Percentiles rank a stretch among this genome's conserved stretches.
phyloP scores from a whole-genome alignment of 2,329 filamentous ascomycete genomes.

The Fusarium paranaense region DNA sequence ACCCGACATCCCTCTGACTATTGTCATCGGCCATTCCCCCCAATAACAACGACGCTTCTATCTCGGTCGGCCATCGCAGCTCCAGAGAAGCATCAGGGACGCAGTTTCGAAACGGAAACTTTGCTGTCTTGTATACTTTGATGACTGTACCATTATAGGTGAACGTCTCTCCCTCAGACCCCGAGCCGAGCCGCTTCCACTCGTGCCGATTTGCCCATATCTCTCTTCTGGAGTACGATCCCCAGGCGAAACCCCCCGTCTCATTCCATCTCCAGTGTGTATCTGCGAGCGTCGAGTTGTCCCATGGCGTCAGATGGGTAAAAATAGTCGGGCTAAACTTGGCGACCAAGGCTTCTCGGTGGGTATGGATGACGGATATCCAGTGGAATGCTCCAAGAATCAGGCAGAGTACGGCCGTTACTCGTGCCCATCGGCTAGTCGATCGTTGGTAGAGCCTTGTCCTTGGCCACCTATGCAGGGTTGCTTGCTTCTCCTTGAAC shows the following conservation, averaged over 20 bases:
- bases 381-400: slow-evolving; percentile 22
- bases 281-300: slow-evolving; percentile 5
- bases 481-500: background rate
- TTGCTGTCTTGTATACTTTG: slow-evolving; percentile 44
- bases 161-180: slow-evolving; percentile 48
- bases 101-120: slow-evolving; percentile 49
- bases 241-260: background rate
- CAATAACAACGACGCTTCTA: slow-evolving; percentile 45
- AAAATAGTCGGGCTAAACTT: slow-evolving; percentile 41
- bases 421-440: slow-evolving; percentile 5
- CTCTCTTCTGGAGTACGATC: slow-evolving; percentile 22
- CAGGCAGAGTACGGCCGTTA: background rate
- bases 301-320: slow-evolving; percentile 3
- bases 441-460: slow-evolving; percentile 6
- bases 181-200: slow-evolving; percentile 46
- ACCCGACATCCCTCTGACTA: slow-evolving; percentile 21
- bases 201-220: slow-evolving; percentile 35
- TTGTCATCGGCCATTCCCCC: slow-evolving; percentile 36
- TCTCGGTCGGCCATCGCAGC: slow-evolving; percentile 48
- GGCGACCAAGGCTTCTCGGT: slow-evolving; percentile 26
- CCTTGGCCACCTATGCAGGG: slow-evolving; percentile 9
- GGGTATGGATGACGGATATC: background rate
- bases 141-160: slow-evolving; percentile 44
- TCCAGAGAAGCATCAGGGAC: slow-evolving; percentile 20
- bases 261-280: slow-evolving; percentile 28